These are phyloP conservation scores for Clarireedia sp. DNA, from an alignment of 2,329 filamentous ascomycete genomes.

Conservation along the genomic window DNA sequence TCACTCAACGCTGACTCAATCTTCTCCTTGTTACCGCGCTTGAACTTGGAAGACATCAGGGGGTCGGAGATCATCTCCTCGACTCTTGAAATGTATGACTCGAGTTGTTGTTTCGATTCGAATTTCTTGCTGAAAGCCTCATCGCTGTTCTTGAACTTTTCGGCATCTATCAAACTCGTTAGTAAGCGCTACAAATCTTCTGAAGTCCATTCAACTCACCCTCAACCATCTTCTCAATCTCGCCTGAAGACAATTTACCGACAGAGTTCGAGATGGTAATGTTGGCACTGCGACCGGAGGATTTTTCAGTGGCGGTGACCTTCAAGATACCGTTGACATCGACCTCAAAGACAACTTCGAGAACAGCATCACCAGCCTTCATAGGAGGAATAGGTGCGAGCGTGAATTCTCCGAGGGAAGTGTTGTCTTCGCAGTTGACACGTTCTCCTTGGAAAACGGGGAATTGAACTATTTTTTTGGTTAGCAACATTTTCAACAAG, in stretches of 20 bases:
- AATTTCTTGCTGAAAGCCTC: conserved; percentile 99
- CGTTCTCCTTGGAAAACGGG: conserved; percentile 94
- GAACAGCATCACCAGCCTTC: conserved; percentile 71
- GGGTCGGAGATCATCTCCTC: conserved; percentile 99
- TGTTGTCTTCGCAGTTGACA: conserved; percentile 98
- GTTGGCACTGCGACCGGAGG: conserved; percentile 94
- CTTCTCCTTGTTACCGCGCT: conserved; percentile 99
- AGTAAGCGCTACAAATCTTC: background rate
- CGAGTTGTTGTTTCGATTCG: conserved; percentile 97
- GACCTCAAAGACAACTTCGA: conserved; percentile 98
- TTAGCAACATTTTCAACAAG: conserved; percentile 47
- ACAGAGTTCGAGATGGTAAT: conserved; percentile 99
- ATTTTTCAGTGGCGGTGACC: conserved; percentile 99
- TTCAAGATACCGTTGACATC: conserved; percentile 99
- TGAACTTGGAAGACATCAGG: conserved; percentile 90
- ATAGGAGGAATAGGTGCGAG: conserved; percentile 81
- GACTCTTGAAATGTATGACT: conserved; percentile 96
- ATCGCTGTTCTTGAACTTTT: conserved; percentile 97
- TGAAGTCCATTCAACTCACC: conserved; percentile 39
- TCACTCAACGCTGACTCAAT: conserved; percentile 95
- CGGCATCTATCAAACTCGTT: conserved; percentile 53
- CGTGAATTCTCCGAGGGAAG: conserved; percentile 93
- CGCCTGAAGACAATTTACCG: conserved; percentile 86
- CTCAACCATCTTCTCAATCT: conserved; percentile 98
- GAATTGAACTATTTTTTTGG: conserved; percentile 76